These are phyloP conservation scores for Russula sp. DNA, from an alignment of 768 basidiomycete genomes.

Conservation along the genomic window DNA sequence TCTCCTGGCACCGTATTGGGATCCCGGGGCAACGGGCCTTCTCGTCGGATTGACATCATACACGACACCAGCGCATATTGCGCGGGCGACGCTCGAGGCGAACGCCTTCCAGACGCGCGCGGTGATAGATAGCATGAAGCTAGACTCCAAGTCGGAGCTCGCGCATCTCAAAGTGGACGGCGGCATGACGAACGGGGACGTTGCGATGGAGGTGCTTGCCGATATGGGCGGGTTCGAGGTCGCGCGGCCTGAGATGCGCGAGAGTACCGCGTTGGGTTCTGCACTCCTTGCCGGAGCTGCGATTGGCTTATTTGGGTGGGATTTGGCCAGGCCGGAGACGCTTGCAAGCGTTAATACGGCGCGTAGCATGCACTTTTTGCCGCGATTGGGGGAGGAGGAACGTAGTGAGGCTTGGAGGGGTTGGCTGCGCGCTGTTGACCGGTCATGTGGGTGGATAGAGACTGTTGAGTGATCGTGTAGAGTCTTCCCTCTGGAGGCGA, in stretches of 20 bases:
- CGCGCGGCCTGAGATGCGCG: constrained; percentile 92
- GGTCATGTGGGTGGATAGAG: constrained; percentile 80
- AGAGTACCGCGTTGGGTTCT: constrained; percentile 93
- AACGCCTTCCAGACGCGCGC: constrained; percentile 95
- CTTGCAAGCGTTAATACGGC: constrained; percentile 83
- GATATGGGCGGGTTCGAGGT: constrained; percentile 91
- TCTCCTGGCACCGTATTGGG: constrained; percentile 97
- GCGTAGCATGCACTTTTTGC: constrained; percentile 68
- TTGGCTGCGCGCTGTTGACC: constrained; percentile 90
- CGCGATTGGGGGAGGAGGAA: constrained; percentile 50
- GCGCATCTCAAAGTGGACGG: constrained; percentile 93
- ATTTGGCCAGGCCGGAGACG: constrained; percentile 83
- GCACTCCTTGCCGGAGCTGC: constrained; percentile 92
- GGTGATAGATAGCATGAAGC: constrained; percentile 91
- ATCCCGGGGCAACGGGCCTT: constrained; percentile 82
- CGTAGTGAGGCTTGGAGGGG: constrained; percentile 66
- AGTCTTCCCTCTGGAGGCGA: no score
- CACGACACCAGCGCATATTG: constrained; percentile 90
- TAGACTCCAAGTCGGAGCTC: constrained; percentile 78
- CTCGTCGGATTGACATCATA: constrained; percentile 85
- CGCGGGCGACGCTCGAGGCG: constrained; percentile 92
- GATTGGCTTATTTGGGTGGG: constrained; percentile 88
- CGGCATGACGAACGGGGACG: constrained; percentile 94
- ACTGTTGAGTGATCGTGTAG: constrained; percentile 36
- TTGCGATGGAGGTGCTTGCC: constrained; percentile 82